phyloP scores from a whole-genome alignment of 1,284 basidiomycete species.

The Ustilago loliicola region DNA sequence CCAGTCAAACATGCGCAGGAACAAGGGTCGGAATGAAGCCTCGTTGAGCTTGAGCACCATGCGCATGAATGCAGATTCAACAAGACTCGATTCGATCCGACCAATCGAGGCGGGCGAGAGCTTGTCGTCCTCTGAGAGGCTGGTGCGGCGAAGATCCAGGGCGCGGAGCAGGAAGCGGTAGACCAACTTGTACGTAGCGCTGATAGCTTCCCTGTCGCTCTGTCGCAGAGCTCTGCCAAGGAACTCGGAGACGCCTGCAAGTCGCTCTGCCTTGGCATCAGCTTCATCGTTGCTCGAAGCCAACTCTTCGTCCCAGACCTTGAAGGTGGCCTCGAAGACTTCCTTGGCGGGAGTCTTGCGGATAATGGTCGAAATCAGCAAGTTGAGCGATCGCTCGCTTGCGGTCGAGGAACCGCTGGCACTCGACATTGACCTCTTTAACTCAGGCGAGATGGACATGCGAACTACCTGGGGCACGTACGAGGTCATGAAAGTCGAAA shows the following conservation, averaged over 20 bases:
- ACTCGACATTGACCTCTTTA: constrained; percentile 45
- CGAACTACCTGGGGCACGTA: constrained; percentile 47
- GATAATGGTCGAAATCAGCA: constrained; percentile 40
- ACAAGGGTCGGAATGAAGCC: constrained; percentile 89
- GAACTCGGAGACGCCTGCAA: constrained; percentile 57
- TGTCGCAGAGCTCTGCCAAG: constrained; percentile 58
- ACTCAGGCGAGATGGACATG: constrained; percentile 44
- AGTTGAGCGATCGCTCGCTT: constrained; percentile 46
- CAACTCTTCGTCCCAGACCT: constrained; percentile 53
- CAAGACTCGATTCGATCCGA: constrained; percentile 72
- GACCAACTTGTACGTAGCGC: constrained; percentile 79
- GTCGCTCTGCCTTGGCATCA: constrained; percentile 23
- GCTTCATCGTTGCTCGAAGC: constrained; percentile 8
- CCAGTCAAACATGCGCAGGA: constrained; percentile 95
- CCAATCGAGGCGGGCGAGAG: constrained; percentile 70
- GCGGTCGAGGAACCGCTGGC: constrained; percentile 42
- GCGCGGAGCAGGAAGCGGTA: constrained; percentile 87
- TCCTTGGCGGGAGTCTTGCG: constrained; percentile 45
- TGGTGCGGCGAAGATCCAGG: constrained; percentile 77
- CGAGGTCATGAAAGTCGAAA: constrained; percentile 66
- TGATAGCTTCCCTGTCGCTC: constrained; percentile 72
- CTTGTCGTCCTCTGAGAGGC: constrained; percentile 17
- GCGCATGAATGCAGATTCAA: constrained; percentile 82
- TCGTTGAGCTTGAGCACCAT: constrained; percentile 95
- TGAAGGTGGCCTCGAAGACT: constrained; percentile 50